A percentile compares a stretch with the other conserved stretches of the same genome.
Evolutionary conservation across 208 protist species (phyloP).

Genomic region (Crithidia fasciculata): DNA sequence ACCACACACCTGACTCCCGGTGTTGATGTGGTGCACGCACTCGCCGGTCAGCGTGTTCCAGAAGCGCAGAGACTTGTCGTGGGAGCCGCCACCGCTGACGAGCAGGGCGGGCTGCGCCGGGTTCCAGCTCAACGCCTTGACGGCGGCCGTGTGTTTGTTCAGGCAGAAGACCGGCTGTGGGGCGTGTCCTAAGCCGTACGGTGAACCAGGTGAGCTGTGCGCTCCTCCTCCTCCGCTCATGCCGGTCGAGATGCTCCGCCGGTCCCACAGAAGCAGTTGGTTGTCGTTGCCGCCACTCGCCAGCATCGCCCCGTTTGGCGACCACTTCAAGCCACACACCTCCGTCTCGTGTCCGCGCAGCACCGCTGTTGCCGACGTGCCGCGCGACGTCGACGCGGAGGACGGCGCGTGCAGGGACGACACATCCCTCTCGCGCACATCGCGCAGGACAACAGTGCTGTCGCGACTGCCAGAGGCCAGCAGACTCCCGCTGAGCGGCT

Average conservation of each 20-base stretch:
- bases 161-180: conserved; percentile 85
- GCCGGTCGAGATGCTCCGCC: conserved; percentile 33
- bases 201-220: neutral
- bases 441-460: conserved; percentile 94
- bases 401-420: conserved; percentile 9
- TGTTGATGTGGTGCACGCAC: conserved; percentile 95
- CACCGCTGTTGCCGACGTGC: conserved; percentile 29
- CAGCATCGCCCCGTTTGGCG: conserved; percentile 89
- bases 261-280: conserved; percentile 96
- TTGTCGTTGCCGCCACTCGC: conserved; percentile 99
- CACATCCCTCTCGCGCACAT: conserved; percentile 84
- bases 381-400: conserved; percentile 1
- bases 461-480: conserved; percentile 96
- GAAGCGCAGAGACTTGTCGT: conserved; percentile 97
- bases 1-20: conserved; percentile 97
- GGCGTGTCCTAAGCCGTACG: neutral
- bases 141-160: conserved; percentile 94
- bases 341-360: conserved; percentile 94
- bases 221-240: neutral
- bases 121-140: conserved; percentile 99
- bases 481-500: conserved; percentile 57
- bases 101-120: conserved; percentile 95
- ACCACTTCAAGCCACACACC: conserved; percentile 98
- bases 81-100: conserved; percentile 97
- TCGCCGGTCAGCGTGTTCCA: conserved; percentile 97